These are phyloP conservation scores for Eucalyptus brandiana DNA, from an alignment of 345 rosid species.

Conservation along the genomic window DNA sequence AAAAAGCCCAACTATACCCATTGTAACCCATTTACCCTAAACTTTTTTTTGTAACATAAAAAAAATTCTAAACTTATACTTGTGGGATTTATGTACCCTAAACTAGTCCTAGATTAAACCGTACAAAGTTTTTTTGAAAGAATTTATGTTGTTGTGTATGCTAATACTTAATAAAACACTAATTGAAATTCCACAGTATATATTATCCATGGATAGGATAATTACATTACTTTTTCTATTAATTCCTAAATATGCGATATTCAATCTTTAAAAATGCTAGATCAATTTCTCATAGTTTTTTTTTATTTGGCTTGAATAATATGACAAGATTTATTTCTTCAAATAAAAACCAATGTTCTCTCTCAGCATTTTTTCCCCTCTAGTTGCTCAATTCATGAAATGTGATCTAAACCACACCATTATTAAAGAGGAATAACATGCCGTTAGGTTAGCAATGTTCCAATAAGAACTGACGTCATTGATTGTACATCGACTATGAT, in stretches of 20 bases:
- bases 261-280: too few species aligned
- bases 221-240: background rate
- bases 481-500: background rate
- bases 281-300: background rate
- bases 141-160: background rate
- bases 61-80: too few species aligned
- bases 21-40: accelerated
- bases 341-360: background rate
- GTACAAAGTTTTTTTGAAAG: too few species aligned
- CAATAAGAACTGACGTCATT: background rate
- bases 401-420: background rate
- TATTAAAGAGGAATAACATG: background rate
- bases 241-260: background rate
- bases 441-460: background rate
- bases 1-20: too few species aligned
- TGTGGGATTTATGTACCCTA: too few species aligned
- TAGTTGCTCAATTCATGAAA: background rate
- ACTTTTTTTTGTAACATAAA: too few species aligned
- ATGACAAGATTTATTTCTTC: background rate
- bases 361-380: background rate
- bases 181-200: background rate
- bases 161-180: background rate
- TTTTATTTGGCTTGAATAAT: background rate
- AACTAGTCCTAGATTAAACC: too few species aligned
- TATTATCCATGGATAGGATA: background rate